Evolutionary conservation across 352 stramenopile genomes (phyloP).

Genomic region (Peronospora belbahrii): DNA sequence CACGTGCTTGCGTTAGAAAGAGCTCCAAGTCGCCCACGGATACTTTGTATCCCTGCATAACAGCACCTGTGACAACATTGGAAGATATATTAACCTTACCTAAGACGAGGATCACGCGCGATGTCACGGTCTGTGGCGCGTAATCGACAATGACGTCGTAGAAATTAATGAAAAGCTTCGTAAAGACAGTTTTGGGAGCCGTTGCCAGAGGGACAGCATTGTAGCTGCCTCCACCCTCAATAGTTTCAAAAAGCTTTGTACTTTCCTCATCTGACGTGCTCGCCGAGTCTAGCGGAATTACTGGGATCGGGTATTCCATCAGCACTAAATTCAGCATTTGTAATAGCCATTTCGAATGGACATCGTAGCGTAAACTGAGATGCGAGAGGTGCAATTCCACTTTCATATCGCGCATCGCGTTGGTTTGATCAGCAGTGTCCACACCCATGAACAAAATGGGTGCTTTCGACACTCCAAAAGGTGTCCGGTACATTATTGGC

Average conservation of each 20-base stretch:
- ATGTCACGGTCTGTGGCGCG: conserved; percentile 46
- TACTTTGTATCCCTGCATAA: conserved; percentile 86
- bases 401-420: conserved; percentile 86
- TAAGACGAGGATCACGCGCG: conserved; percentile 66
- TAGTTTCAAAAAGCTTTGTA: conserved; percentile 30
- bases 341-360: conserved; percentile 73
- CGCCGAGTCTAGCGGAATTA: conserved; percentile 77
- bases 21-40: conserved; percentile 60
- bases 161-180: conserved; percentile 82
- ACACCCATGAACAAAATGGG: conserved; percentile 75
- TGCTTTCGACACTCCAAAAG: conserved; percentile 62
- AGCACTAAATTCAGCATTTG: conserved; percentile 70
- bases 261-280: conserved; percentile 52
- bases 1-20: conserved; percentile 55
- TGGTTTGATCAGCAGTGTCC: conserved; percentile 73
- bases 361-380: conserved; percentile 73
- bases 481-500: conserved; percentile 77
- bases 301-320: conserved; percentile 73
- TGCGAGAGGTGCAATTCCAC: conserved; percentile 82
- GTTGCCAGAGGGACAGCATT: conserved; percentile 59
- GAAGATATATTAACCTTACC: conserved; percentile 72
- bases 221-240: conserved; percentile 26
- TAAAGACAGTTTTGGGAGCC: conserved; percentile 77
- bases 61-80: conserved; percentile 79
- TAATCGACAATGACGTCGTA: conserved; percentile 83